Evolutionary conservation across 257 asterid species (phyloP).

Genomic region (Coffea canephora): DNA sequence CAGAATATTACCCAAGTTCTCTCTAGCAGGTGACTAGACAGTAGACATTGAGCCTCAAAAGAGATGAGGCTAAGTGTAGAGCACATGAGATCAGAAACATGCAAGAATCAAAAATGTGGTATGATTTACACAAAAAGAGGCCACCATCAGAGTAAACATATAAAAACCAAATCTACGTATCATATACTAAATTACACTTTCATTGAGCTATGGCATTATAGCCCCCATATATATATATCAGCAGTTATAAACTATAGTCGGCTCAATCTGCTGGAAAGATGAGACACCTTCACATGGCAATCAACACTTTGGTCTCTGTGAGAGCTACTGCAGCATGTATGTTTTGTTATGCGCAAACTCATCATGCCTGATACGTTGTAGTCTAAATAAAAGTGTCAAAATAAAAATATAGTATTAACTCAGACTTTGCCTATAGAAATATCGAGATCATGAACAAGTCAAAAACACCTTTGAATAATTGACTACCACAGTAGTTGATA

Average conservation of each 20-base stretch:
- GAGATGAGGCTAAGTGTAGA: no score
- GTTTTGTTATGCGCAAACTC: no score
- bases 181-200: slow-evolving; percentile 1
- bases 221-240: background rate
- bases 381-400: no score
- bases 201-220: background rate
- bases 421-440: background rate
- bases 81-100: no score
- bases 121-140: slow-evolving; percentile 4
- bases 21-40: no score
- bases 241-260: slow-evolving; percentile 1
- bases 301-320: slow-evolving; percentile 6
- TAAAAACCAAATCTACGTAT: background rate
- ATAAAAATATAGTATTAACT: no score
- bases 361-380: no score
- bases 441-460: no score
- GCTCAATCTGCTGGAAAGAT: slow-evolving; percentile 14
- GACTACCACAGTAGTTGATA: no score
- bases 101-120: background rate
- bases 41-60: no score
- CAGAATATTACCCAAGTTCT: no score
- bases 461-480: no score
- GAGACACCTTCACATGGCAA: slow-evolving; percentile 17
- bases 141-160: background rate
- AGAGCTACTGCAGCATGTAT: background rate